Percentiles rank a stretch among this genome's conserved stretches.
These are phyloP conservation scores for Backusella tarrabulga DNA, from an alignment of 192 early-diverging fungal species.

Conservation along the genomic window DNA sequence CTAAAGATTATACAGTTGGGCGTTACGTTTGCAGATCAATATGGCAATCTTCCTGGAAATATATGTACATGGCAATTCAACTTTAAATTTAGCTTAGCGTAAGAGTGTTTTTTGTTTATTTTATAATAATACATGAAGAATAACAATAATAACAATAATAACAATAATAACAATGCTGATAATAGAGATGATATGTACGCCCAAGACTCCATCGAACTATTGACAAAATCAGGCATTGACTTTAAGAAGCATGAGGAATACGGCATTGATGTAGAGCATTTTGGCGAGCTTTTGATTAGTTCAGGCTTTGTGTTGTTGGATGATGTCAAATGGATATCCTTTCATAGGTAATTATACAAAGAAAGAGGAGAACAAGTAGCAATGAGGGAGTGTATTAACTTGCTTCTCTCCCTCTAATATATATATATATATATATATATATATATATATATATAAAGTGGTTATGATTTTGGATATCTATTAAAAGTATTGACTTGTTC, in stretches of 20 bases:
- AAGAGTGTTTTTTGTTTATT: slow-evolving; percentile 15
- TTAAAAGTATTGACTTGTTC: slow-evolving; percentile 93
- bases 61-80: slow-evolving; percentile 99
- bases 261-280: slow-evolving; percentile 93
- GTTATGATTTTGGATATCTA: slow-evolving; percentile 99
- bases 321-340: slow-evolving; percentile 97
- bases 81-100: slow-evolving; percentile 94
- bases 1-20: slow-evolving; percentile 98
- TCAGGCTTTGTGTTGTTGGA: slow-evolving; percentile 94
- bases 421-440: too few relatives aligned
- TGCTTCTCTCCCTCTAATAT: not conserved
- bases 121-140: too few relatives aligned
- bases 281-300: slow-evolving; percentile 96
- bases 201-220: slow-evolving; percentile 96
- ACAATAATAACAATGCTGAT: not conserved
- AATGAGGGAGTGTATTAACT: not conserved
- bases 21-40: slow-evolving; percentile 87
- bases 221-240: slow-evolving; percentile 97
- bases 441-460: slow-evolving; percentile 44
- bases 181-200: slow-evolving; percentile 96
- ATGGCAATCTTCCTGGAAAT: slow-evolving; percentile 82
- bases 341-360: slow-evolving; percentile 74
- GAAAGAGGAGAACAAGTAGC: not conserved
- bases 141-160: not conserved
- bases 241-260: slow-evolving; percentile 95